Percentiles rank a stretch among this genome's conserved stretches.
Evolutionary conservation across 1,284 basidiomycete species (phyloP).

Genomic region (Apiotrichum domesticum): DNA sequence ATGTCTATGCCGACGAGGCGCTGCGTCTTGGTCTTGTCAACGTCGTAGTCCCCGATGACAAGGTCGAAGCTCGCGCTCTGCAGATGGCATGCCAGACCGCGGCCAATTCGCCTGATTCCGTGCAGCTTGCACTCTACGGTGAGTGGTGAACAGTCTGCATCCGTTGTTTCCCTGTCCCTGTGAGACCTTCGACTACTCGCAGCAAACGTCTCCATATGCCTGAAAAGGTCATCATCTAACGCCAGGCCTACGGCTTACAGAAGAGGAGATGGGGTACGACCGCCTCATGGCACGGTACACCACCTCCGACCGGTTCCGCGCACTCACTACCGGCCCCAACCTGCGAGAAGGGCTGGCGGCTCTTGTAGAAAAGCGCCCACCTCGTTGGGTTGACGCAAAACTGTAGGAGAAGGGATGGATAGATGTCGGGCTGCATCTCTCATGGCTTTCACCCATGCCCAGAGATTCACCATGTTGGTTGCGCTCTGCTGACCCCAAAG

Average conservation of each 20-base stretch:
- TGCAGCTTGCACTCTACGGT: constrained; percentile 4
- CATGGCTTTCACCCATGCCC: too few relatives aligned
- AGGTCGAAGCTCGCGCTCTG: constrained; percentile 9
- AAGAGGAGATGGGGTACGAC: constrained; percentile 7
- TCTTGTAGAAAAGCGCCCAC: constrained; percentile 6
- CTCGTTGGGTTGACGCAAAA: constrained; percentile 7
- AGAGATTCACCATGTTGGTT: too few relatives aligned
- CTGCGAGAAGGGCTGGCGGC: constrained; percentile 12
- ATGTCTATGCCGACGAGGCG: constrained; percentile 10
- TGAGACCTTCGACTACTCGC: too few relatives aligned
- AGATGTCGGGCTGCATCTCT: too few relatives aligned
- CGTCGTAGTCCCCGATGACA: constrained; percentile 12
- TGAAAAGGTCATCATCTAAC: not conserved
- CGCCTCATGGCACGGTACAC: constrained; percentile 11
- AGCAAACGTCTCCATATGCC: not conserved
- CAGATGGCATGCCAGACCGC: constrained; percentile 9
- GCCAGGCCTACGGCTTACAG: constrained; percentile 8
- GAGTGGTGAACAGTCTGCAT: not conserved
- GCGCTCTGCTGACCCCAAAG: too few relatives aligned
- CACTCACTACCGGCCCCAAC: constrained; percentile 1
- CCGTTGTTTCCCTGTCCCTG: not conserved
- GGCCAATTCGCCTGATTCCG: constrained; percentile 11
- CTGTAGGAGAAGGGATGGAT: not conserved
- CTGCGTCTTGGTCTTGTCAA: constrained; percentile 6
- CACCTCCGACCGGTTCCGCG: not conserved